Conservation (phyloP, 176 grass and related monocot genomes). For the Avena insularis region DNA sequence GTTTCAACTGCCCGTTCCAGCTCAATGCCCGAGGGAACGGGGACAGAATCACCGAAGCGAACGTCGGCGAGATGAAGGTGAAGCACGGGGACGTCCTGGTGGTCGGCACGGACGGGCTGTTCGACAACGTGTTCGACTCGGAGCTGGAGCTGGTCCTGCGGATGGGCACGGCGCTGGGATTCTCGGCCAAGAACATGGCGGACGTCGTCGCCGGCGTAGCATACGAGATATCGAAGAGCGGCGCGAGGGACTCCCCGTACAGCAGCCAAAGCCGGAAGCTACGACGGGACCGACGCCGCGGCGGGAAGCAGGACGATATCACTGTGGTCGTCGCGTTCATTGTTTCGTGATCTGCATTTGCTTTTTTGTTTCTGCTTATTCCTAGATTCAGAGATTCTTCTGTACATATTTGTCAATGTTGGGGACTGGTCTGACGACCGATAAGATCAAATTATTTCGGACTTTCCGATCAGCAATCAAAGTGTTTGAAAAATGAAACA, state of each 20-base stretch:
- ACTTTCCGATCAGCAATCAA: no score
- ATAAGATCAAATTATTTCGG: no score
- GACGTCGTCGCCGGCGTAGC: slow-evolving; percentile 3
- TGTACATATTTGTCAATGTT: no score
- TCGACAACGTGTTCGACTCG: slow-evolving; percentile 46
- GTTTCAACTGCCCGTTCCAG: slow-evolving; percentile 38
- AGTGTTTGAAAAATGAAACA: no score
- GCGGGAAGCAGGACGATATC: slow-evolving; percentile 42
- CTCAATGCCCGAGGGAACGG: background rate
- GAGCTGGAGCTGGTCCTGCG: slow-evolving; percentile 15
- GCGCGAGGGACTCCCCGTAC: slow-evolving; percentile 2
- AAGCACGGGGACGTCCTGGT: slow-evolving; percentile 42
- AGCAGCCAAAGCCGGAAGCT: background rate
- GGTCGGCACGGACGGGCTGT: slow-evolving; percentile 38
- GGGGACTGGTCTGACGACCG: no score
- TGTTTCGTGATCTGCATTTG: background rate
- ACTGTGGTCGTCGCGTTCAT: slow-evolving; percentile 45
- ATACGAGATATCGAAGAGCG: background rate
- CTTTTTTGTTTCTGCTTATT: no score
- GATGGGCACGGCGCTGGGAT: background rate
- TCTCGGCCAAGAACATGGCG: slow-evolving; percentile 32
- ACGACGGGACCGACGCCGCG: background rate
- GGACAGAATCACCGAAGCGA: background rate
- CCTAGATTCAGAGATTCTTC: no score
- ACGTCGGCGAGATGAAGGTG: background rate